phyloP scores from a whole-genome alignment of 2,329 filamentous ascomycete genomes.

The Diaporthe citriasiana region DNA sequence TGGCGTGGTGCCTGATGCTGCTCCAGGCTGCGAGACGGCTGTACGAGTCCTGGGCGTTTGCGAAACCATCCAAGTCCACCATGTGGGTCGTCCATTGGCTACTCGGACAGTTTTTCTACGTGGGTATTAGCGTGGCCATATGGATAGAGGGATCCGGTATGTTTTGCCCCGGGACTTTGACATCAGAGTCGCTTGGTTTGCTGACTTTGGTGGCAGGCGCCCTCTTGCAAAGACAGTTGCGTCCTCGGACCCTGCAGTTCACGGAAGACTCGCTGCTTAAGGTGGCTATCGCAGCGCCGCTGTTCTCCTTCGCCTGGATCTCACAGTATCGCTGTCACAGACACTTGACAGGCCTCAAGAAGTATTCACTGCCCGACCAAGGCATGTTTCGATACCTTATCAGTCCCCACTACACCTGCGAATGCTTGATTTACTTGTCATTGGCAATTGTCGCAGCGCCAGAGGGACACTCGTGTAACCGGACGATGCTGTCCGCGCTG shows the following conservation, averaged over 20 bases:
- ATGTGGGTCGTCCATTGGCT: slow-evolving; percentile 93
- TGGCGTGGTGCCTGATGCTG: slow-evolving; percentile 81
- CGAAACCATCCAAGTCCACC: slow-evolving; percentile 76
- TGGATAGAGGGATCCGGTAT: slow-evolving; percentile 88
- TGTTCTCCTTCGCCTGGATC: slow-evolving; percentile 79
- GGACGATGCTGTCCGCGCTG: slow-evolving; percentile 77
- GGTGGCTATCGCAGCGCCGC: slow-evolving; percentile 67
- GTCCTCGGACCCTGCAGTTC: slow-evolving; percentile 26
- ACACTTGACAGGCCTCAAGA: slow-evolving; percentile 78
- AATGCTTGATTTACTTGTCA: slow-evolving; percentile 87
- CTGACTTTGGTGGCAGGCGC: slow-evolving; percentile 49
- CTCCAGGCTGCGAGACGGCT: slow-evolving; percentile 82
- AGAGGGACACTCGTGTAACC: slow-evolving; percentile 74
- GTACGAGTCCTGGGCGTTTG: slow-evolving; percentile 78
- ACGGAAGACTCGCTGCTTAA: slow-evolving; percentile 56
- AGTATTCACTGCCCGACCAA: slow-evolving; percentile 85
- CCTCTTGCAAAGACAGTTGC: slow-evolving; percentile 45
- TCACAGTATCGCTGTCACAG: slow-evolving; percentile 82
- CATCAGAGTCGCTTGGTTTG: neutral
- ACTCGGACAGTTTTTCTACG: slow-evolving; percentile 84
- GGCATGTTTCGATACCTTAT: slow-evolving; percentile 80
- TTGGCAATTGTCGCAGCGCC: slow-evolving; percentile 83
- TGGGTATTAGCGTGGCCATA: slow-evolving; percentile 78
- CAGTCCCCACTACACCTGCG: slow-evolving; percentile 92
- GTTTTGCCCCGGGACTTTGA: slow-evolving; percentile 45